These are phyloP conservation scores for Cyclotella baltica DNA, from an alignment of 108 stramenopile species.

Conservation along the genomic window DNA sequence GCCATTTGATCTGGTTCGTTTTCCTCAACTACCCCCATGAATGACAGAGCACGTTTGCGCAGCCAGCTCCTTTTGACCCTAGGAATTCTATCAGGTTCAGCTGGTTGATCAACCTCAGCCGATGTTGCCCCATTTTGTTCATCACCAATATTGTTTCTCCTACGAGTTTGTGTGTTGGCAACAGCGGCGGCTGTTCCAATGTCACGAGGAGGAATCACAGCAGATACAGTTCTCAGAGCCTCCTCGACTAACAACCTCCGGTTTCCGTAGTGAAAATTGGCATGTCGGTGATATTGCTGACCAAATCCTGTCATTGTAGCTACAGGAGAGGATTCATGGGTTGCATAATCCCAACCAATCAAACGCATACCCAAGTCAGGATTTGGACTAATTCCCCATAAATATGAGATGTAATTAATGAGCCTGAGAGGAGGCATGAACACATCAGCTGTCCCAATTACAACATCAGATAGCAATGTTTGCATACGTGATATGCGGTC, in stretches of 20 bases:
- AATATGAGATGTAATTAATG: slow-evolving; percentile 41
- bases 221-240: slow-evolving; percentile 34
- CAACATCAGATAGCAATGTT: slow-evolving; percentile 26
- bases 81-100: not conserved
- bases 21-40: slow-evolving; percentile 51
- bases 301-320: slow-evolving; percentile 9
- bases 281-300: slow-evolving; percentile 44
- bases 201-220: slow-evolving; percentile 34
- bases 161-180: slow-evolving; percentile 3
- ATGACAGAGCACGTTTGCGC: slow-evolving; percentile 42
- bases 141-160: not conserved
- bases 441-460: slow-evolving; percentile 44
- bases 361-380: slow-evolving; percentile 48
- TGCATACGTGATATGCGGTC: slow-evolving; percentile 29
- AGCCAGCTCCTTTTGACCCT: slow-evolving; percentile 25
- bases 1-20: slow-evolving; percentile 9
- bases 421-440: slow-evolving; percentile 50
- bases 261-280: slow-evolving; percentile 56
- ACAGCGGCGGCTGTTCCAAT: not conserved
- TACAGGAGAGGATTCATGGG: slow-evolving; percentile 1
- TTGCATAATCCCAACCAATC: slow-evolving; percentile 53
- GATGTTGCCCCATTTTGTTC: not conserved
- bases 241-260: slow-evolving; percentile 56
- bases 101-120: not conserved
- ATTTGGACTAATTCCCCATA: slow-evolving; percentile 42